A percentile compares a stretch with the other conserved stretches of the same genome.
phyloP scores from a whole-genome alignment of 768 basidiomycete species.

The Kwoniella heveanensis region DNA sequence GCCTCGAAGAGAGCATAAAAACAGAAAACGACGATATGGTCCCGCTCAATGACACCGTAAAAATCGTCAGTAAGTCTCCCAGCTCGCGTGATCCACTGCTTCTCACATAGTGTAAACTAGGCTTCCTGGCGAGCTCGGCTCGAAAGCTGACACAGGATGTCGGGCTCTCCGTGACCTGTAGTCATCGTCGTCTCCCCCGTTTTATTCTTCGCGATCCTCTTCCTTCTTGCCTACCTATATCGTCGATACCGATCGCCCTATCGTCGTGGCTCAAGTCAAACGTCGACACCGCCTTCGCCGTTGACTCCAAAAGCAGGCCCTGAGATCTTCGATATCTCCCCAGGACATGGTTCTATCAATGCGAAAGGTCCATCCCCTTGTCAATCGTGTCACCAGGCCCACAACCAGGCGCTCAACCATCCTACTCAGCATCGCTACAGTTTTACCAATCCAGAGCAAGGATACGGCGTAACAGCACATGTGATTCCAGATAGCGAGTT shows the following conservation, averaged over 20 bases:
- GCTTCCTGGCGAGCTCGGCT: too few species aligned
- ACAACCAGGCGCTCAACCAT: too few species aligned
- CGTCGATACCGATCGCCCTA: not conserved
- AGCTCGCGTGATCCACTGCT: too few species aligned
- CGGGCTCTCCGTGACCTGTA: not conserved
- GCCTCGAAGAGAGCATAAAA: too few species aligned
- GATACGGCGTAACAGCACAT: not conserved
- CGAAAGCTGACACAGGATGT: too few species aligned
- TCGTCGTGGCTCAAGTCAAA: too few species aligned
- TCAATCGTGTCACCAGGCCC: not conserved
- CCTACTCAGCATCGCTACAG: too few species aligned
- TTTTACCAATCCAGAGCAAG: not conserved
- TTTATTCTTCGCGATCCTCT: slow-evolving; percentile 10
- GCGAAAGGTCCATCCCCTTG: not conserved
- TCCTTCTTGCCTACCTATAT: slow-evolving; percentile 9
- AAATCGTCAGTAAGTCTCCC: slow-evolving; percentile 12
- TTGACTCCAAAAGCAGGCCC: too few species aligned
- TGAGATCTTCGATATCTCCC: too few species aligned
- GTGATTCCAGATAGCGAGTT: not conserved
- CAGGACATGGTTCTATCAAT: too few species aligned
- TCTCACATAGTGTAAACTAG: too few species aligned
- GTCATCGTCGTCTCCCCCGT: slow-evolving; percentile 19
- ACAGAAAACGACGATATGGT: not conserved
- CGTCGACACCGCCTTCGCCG: too few species aligned
- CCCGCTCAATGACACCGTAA: slow-evolving; percentile 4